Evolutionary conservation across 805 yeast genomes (phyloP), one percentile per base, ranked within the genome.

Genomic region (Saccharomycopsis sp.): DNA sequence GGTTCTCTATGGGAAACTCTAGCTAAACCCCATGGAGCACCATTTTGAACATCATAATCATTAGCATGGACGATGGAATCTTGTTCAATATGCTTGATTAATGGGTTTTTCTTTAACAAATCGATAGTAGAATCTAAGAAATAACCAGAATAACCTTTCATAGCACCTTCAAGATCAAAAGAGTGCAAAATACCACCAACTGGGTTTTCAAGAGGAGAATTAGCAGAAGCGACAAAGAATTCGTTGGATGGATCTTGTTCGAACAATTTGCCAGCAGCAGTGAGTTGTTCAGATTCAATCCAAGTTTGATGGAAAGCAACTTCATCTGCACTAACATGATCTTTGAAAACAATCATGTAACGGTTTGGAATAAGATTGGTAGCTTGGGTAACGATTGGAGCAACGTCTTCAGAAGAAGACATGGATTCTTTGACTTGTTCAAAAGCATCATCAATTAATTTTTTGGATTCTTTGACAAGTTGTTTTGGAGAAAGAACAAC

Each of bases 291-390:
- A 41, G 69, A 66, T 23, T 69, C 61, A 46, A 84, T 72, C 76
- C 81, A 70, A 54, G 73, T 71, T 55, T 70, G 69, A 66, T 88
- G 95, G 67, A 74, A 70, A 31, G 66, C 63, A 25, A 72, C 64
- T 45, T 72, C 73, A 28, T 73, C 73, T 20, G 69, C 60, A 18
- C 70, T 53, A 26, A 76, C 66, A 39, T 66, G 73, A 40, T 74
- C 72, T 66, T 86, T 87, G 66, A 89, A 77, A 37, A 88, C 87
- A 51, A 92, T 66, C 49, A 92, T 88, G 67, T 86, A 92, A 53
- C 79, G n/a, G n/a, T n/a, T n/a, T n/a, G n/a, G n/a, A n/a, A n/a
- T n/a, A n/a, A n/a, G n/a, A n/a, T n/a, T n/a, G n/a, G n/a, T n/a
- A n/a, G n/a, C n/a, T n/a, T n/a, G n/a, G n/a, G n/a, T n/a, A n/a